Percentiles rank a stretch among this genome's conserved stretches.
phyloP scores from a whole-genome alignment of 305 asterid genomes.

The Solanum hybrid region DNA sequence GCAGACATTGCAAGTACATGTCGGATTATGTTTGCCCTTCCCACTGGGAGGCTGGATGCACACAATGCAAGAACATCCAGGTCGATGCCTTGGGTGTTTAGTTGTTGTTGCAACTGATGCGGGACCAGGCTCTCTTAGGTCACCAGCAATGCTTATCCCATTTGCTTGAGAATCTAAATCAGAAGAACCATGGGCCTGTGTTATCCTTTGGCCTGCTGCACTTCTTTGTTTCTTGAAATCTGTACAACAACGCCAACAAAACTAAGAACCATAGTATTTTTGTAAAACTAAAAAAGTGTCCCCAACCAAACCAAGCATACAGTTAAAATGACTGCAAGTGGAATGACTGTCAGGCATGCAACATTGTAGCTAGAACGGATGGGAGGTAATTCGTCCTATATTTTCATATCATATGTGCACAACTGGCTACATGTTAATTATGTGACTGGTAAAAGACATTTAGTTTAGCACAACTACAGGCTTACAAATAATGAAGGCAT shows the following conservation, averaged over 20 bases:
- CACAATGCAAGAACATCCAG: slow-evolving; percentile 96
- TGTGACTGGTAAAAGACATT: background rate
- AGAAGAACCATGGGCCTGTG: slow-evolving; percentile 30
- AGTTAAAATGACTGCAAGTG: background rate
- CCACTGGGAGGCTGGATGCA: slow-evolving; percentile 99
- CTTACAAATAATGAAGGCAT: background rate
- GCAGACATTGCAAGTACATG: slow-evolving; percentile 92
- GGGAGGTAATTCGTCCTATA: background rate
- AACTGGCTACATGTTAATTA: background rate
- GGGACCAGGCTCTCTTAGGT: slow-evolving; percentile 31
- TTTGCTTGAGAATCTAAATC: slow-evolving; percentile 31
- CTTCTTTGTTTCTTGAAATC: slow-evolving; percentile 49
- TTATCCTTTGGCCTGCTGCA: slow-evolving; percentile 31
- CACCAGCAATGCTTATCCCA: slow-evolving; percentile 28
- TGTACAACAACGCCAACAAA: slow-evolving; percentile 12
- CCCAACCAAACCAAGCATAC: background rate
- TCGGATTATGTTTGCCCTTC: slow-evolving; percentile 93
- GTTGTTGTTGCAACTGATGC: slow-evolving; percentile 73
- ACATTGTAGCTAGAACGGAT: background rate
- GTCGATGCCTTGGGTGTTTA: slow-evolving; percentile 89
- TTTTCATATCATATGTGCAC: background rate
- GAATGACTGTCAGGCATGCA: background rate
- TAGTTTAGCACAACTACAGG: background rate
- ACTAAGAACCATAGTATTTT: background rate
- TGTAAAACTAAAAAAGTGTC: background rate